phyloP scores from a whole-genome alignment of 106 monocot genomes.

The Alisma plantagoaquatica region DNA sequence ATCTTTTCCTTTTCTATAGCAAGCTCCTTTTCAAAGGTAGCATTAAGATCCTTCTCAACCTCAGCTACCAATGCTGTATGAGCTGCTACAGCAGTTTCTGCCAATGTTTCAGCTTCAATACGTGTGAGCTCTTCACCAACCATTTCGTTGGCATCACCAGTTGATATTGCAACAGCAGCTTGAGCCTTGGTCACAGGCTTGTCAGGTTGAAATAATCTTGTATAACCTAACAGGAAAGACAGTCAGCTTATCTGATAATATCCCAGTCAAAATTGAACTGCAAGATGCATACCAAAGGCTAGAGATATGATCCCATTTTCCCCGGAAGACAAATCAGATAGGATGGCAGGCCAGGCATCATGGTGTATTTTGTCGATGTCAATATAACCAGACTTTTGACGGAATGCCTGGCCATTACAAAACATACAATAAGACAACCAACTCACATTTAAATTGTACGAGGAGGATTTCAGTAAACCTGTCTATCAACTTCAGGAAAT shows the following conservation, averaged over 20 bases:
- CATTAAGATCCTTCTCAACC: slow-evolving; percentile 89
- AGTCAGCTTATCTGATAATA: too few species aligned
- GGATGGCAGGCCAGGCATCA: slow-evolving; percentile 90
- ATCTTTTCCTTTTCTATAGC: slow-evolving; percentile 71
- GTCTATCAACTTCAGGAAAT: slow-evolving; percentile 79
- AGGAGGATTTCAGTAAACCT: slow-evolving; percentile 24
- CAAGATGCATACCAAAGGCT: slow-evolving; percentile 91
- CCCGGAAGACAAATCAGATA: slow-evolving; percentile 70
- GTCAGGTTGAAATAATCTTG: slow-evolving; percentile 85
- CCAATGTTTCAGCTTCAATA: slow-evolving; percentile 86
- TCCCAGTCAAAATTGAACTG: too few species aligned
- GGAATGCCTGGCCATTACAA: slow-evolving; percentile 41
- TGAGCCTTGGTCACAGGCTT: slow-evolving; percentile 97
- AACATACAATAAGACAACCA: not conserved
- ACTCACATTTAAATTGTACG: not conserved
- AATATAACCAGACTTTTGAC: slow-evolving; percentile 69
- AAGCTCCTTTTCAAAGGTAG: slow-evolving; percentile 77
- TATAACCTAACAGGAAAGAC: slow-evolving; percentile 49
- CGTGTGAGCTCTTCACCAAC: slow-evolving; percentile 89
- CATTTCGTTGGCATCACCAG: slow-evolving; percentile 71
- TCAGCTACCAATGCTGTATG: slow-evolving; percentile 79
- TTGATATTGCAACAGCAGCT: slow-evolving; percentile 85
- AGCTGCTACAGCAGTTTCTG: slow-evolving; percentile 80
- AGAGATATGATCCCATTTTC: slow-evolving; percentile 87
- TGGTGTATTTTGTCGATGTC: slow-evolving; percentile 83